Evolutionary conservation across 192 early-diverging fungal genomes (phyloP).

Genomic region (Dissophora globulifera): DNA sequence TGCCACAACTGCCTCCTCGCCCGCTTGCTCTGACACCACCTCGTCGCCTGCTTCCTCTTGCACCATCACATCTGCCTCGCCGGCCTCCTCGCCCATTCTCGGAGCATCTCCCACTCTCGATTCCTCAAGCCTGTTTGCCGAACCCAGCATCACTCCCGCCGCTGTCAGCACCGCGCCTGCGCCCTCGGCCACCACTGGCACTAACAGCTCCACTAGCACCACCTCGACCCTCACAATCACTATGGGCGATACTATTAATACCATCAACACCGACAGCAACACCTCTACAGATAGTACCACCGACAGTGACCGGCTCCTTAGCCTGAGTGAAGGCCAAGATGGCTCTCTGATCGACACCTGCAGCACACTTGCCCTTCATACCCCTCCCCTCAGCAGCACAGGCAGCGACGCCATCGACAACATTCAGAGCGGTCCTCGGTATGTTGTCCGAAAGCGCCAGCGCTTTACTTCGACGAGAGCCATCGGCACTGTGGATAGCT

Average conservation of each 20-base stretch:
- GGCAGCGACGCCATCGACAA: slow-evolving; percentile 9
- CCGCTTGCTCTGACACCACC: no score
- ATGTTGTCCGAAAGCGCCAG: slow-evolving; percentile 41
- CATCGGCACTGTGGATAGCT: background rate
- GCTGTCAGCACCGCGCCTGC: no score
- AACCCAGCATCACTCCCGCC: no score
- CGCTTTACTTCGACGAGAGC: slow-evolving; percentile 30
- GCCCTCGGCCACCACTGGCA: no score
- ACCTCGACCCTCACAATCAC: no score
- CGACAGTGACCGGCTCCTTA: no score
- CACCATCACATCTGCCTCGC: background rate
- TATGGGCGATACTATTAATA: background rate
- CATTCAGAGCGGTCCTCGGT: slow-evolving; percentile 11
- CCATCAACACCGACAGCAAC: background rate
- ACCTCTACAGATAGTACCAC: background rate
- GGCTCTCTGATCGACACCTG: background rate
- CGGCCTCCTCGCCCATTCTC: no score
- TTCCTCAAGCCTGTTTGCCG: no score
- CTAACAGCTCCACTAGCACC: no score
- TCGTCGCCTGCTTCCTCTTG: no score
- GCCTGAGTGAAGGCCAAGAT: background rate
- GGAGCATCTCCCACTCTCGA: no score
- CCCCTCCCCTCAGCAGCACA: background rate
- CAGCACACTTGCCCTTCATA: slow-evolving; percentile 8
- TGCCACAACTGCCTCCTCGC: no score